Conservation (phyloP, 2,329 filamentous ascomycete species). For the Cladophialophora chaetospira region DNA sequence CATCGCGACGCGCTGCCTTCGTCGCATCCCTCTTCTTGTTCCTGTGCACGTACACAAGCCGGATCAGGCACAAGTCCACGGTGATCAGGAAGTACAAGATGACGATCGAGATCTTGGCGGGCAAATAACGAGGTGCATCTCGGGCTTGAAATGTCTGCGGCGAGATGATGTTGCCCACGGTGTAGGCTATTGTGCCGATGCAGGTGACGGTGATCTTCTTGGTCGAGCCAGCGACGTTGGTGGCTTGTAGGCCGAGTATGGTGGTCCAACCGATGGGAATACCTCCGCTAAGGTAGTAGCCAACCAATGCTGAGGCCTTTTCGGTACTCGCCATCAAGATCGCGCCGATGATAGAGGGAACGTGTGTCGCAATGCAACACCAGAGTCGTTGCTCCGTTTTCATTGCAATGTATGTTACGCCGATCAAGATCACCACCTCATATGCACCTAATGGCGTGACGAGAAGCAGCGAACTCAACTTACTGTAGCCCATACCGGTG, state of each 20-base stretch:
- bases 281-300: constrained; percentile 44
- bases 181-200: background rate
- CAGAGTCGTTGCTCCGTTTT: constrained; percentile 40
- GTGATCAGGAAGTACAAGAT: constrained; percentile 37
- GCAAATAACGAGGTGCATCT: constrained; percentile 38
- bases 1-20: constrained; percentile 33
- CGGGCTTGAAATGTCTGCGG: constrained; percentile 46
- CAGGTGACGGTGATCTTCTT: constrained; percentile 33
- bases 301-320: constrained; percentile 40
- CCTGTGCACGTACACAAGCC: constrained; percentile 36
- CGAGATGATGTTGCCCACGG: constrained; percentile 46
- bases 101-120: constrained; percentile 37
- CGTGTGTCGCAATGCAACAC: constrained; percentile 41
- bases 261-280: constrained; percentile 29
- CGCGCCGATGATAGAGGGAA: constrained; percentile 42
- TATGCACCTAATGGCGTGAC: constrained; percentile 32
- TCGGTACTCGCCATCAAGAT: constrained; percentile 44
- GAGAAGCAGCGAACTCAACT: constrained; percentile 26
- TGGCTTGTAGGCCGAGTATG: constrained; percentile 30
- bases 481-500: background rate
- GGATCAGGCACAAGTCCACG: constrained; percentile 37
- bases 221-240: constrained; percentile 37
- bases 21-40: constrained; percentile 37
- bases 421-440: too few relatives aligned
- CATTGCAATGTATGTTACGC: constrained; percentile 43